phyloP scores from a whole-genome alignment of 2,329 filamentous ascomycete species.

The Aspergillaceae sp. region DNA sequence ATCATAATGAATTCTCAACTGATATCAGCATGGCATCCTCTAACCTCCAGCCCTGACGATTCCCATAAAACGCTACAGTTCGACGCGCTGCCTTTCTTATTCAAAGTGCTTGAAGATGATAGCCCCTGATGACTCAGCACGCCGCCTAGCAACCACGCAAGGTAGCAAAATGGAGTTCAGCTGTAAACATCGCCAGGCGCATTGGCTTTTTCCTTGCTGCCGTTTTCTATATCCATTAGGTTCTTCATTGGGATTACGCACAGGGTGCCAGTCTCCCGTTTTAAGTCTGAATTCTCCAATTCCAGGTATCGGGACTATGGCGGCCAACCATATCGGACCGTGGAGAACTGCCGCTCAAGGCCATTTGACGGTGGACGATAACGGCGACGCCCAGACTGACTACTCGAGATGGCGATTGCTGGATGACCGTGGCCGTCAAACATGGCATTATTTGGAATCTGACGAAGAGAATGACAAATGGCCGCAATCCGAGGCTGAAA shows the following conservation, averaged over 20 bases:
- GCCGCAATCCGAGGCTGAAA: constrained; percentile 85
- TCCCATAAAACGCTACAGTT: too few species aligned
- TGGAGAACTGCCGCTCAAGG: constrained; percentile 30
- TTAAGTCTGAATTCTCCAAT: neutral
- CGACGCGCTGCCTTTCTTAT: too few species aligned
- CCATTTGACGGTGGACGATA: constrained; percentile 24
- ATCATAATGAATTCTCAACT: too few species aligned
- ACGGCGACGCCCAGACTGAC: constrained; percentile 57
- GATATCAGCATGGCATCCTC: too few species aligned
- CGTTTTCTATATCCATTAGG: constrained; percentile 1
- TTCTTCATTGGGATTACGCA: too few species aligned
- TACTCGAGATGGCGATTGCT: constrained; percentile 72
- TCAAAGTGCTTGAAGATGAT: too few species aligned
- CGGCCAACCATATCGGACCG: constrained; percentile 21
- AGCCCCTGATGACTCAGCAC: neutral
- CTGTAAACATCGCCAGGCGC: neutral
- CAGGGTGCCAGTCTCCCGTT: too few species aligned
- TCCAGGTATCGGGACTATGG: constrained; percentile 7
- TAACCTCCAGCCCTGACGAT: too few species aligned
- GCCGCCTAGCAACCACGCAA: neutral
- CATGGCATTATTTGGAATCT: constrained; percentile 79
- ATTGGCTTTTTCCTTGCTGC: constrained; percentile 1
- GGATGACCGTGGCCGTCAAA: constrained; percentile 76
- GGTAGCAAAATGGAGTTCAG: neutral
- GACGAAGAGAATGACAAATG: constrained; percentile 64